Evolutionary conservation across 305 asterid species (phyloP), one percentile per base, ranked within the genome.

Genomic region (Ruellia speciosa): DNA sequence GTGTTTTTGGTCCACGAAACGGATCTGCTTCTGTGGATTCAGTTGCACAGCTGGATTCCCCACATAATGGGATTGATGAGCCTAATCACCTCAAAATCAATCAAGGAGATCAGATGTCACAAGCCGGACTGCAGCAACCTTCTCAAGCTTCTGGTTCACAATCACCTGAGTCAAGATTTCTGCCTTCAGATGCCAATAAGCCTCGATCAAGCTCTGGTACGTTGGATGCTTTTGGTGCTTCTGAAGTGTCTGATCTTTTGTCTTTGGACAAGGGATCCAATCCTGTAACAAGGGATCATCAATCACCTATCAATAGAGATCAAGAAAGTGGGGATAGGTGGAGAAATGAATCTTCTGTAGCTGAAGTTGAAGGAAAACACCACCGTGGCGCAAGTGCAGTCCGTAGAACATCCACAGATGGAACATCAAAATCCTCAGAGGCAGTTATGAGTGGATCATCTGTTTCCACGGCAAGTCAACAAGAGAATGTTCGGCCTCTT

Each of bases 401-500:
- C 59, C 77, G 71, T 63, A 77, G 88, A 74, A 62, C 70, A 55
- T 88, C 95, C 60, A 76, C 69, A 5, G 94, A 88, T 69, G 79
- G 78, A 79, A 77, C 83, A 62, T 79, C 81, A 53, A 87, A 79
- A 72, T 66, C 75, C 54, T 50, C 64, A 47, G 96, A 87, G 64
- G 74, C 71, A 59, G 69, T 67, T 59, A 55, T 78, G 52, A 82
- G 77, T 79, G 96, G 96, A 59, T 72, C 75, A 62, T 63, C 84
- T 67, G 74, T 69, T 64, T 69, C 76, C 62, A 59, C 71, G 43
- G 72, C 81, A 63, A 55, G 72, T 62, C 94, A 75, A 59, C 97
- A 84, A 71, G 95, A 86, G 66, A 83, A 85, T 66, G 87, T 81
- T 40, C 82, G 95, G 24, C 97, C 97, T 58, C 97, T 86, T 70